These are phyloP conservation scores for Aplosporella prunicola DNA, from an alignment of 2,329 filamentous ascomycete species.

Conservation along the genomic window DNA sequence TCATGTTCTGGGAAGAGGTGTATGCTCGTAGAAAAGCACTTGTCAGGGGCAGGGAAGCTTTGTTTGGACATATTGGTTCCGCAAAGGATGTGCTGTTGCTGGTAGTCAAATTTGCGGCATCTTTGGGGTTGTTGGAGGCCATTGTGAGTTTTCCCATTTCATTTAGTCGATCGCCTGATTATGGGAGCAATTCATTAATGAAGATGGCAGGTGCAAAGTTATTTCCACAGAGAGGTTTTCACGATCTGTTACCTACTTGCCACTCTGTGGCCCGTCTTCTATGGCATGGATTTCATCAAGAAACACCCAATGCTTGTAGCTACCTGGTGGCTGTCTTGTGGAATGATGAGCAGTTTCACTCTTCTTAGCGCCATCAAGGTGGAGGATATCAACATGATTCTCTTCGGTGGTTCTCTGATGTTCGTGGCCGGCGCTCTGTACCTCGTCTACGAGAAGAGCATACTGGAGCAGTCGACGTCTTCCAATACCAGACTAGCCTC, in stretches of 20 bases:
- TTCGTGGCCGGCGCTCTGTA: conserved; percentile 66
- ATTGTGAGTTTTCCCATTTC: conserved; percentile 39
- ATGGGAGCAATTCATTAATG: conserved; percentile 8
- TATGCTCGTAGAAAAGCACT: conserved; percentile 67
- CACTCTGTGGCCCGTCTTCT: conserved; percentile 65
- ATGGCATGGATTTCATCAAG: conserved; percentile 63
- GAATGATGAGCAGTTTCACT: conserved; percentile 84
- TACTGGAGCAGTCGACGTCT: conserved; percentile 37
- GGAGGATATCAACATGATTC: conserved; percentile 64
- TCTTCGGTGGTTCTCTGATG: conserved; percentile 71
- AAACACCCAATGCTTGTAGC: conserved; percentile 54
- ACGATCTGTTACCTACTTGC: conserved; percentile 70
- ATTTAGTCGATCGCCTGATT: background rate
- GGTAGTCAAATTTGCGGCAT: conserved; percentile 53
- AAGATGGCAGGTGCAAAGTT: conserved; percentile 65
- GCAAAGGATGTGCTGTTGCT: conserved; percentile 50
- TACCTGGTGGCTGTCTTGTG: conserved; percentile 68
- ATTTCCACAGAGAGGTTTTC: conserved; percentile 82
- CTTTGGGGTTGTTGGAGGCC: conserved; percentile 67
- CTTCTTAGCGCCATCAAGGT: conserved; percentile 77
- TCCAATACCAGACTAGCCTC: conserved; percentile 20
- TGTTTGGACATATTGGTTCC: conserved; percentile 62
- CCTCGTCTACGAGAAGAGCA: conserved; percentile 64
- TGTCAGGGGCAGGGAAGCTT: conserved; percentile 51
- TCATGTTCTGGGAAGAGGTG: conserved; percentile 95